phyloP scores from a whole-genome alignment of 192 early-diverging fungal genomes.

The Rhizoclosmatium sp. region DNA sequence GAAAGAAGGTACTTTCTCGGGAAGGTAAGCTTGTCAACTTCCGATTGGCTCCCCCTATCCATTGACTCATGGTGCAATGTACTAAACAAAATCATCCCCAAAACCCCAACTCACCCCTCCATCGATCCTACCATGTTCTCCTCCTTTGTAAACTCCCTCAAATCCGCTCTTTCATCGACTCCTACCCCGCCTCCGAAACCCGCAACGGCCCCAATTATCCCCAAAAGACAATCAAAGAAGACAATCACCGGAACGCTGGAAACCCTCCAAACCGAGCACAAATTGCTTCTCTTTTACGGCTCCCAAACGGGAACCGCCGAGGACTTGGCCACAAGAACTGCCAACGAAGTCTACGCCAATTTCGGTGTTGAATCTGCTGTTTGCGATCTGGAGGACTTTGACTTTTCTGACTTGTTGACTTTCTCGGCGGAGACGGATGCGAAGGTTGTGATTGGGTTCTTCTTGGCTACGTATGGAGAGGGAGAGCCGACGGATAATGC shows the following conservation, averaged over 20 bases:
- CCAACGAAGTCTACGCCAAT: constrained; percentile 80
- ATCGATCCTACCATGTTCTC: not conserved
- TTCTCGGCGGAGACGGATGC: constrained; percentile 51
- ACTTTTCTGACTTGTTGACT: constrained; percentile 84
- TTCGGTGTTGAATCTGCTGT: constrained; percentile 80
- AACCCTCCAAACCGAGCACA: constrained; percentile 37
- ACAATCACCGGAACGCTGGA: constrained; percentile 51
- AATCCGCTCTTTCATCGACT: not conserved
- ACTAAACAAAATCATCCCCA: not conserved
- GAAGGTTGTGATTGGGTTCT: constrained; percentile 79
- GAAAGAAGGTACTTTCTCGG: not conserved
- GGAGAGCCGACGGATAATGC: constrained; percentile 99
- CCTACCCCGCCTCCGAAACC: constrained; percentile 17
- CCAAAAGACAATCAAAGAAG: constrained; percentile 44
- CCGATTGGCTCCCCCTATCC: not conserved
- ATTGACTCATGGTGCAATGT: not conserved
- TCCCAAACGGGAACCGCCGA: constrained; percentile 99
- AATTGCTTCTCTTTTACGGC: constrained; percentile 91
- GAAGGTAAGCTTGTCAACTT: not conserved
- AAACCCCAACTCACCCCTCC: not conserved
- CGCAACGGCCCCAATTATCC: not conserved
- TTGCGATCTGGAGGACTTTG: constrained; percentile 90
- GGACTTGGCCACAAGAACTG: constrained; percentile 92
- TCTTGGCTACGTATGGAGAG: constrained; percentile 96
- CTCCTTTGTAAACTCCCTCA: constrained; percentile 5